Evolutionary conservation across 1,139 yeast genomes (phyloP).

Genomic region (Arxiozyma slooffiae): DNA sequence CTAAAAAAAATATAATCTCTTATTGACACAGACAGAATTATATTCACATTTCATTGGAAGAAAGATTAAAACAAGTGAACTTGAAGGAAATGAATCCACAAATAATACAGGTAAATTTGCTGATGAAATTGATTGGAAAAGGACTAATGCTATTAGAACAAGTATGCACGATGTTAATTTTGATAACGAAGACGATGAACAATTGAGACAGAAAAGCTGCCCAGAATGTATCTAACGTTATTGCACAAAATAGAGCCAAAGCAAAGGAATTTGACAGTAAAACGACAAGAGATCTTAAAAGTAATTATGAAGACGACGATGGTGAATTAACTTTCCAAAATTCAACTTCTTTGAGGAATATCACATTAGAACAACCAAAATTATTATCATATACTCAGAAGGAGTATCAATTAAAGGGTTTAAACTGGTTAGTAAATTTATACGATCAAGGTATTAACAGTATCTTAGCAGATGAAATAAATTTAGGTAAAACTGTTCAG

Average conservation of each 20-base stretch:
- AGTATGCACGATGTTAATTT: conserved; percentile 67
- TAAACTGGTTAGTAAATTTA: conserved; percentile 92
- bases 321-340: conserved; percentile 89
- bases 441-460: conserved; percentile 98
- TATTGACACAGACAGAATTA: conserved; percentile 92
- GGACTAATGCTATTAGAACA: conserved; percentile 38
- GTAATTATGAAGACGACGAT: conserved; percentile 12
- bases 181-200: conserved; percentile 82
- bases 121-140: conserved; percentile 26
- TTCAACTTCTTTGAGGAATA: conserved; percentile 87
- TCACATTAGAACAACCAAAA: conserved; percentile 78
- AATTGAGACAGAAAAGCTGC: conserved; percentile 73
- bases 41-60: conserved; percentile 94
- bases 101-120: conserved; percentile 13
- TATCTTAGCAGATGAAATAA: conserved; percentile 97
- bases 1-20: conserved; percentile 89
- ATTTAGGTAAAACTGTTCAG: conserved; percentile 95
- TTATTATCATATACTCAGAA: conserved; percentile 82
- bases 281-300: conserved; percentile 27
- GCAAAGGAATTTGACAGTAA: conserved; percentile 62
- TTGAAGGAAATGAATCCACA: conserved; percentile 54
- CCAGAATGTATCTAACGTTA: conserved; percentile 84
- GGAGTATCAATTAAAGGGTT: conserved; percentile 92
- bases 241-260: conserved; percentile 63
- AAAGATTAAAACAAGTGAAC: conserved; percentile 78